Evolutionary conservation across 257 asterid genomes (phyloP), one percentile per base, ranked within the genome.

Genomic region (Cordia subcordata): DNA sequence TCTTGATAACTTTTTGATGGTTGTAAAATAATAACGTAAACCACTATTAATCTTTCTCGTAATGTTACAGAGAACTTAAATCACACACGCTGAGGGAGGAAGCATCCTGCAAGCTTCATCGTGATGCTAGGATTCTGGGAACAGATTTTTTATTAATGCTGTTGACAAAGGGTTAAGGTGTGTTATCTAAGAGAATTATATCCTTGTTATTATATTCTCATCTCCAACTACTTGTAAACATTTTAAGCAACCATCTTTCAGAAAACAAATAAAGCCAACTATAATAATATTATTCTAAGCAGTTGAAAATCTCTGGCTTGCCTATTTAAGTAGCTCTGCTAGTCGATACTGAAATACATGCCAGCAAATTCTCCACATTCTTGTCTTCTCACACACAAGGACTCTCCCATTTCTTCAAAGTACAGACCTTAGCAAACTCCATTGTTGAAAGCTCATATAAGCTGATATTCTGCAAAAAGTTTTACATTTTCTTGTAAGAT

Each of bases 41-140:
- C n/a, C n/a, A n/a, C n/a, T n/a, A n/a, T n/a, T n/a, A n/a, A n/a
- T n/a, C n/a, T n/a, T n/a, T n/a, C n/a, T n/a, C n/a, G n/a, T n/a
- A n/a, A n/a, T n/a, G n/a, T n/a, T n/a, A n/a, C n/a, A n/a, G n/a
- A n/a, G n/a, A n/a, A n/a, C n/a, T n/a, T n/a, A n/a, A n/a, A n/a
- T 3, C 35, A 6, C 35, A 6, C 35, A 27, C 35, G 6, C 35
- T 1, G 4, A 27, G 60, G 55, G 57, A 70, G 87, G 88, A 77
- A 82, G 80, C 72, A 82, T 84, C 89, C 77, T 68, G 76, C 60
- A 66, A 74, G 78, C 63, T 80, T 81, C 93, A 76, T 70, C 76
- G 63, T 80, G 81, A 83, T 86, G 84, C 70, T 77, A 84, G 82
- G 80, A 83, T 75, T 78, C 71, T 82, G 62, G 13, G 51, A 35